Base-by-base conservation (phyloP, 2,329 filamentous ascomycete genomes). In the Colletotrichum endophyticum region DNA sequence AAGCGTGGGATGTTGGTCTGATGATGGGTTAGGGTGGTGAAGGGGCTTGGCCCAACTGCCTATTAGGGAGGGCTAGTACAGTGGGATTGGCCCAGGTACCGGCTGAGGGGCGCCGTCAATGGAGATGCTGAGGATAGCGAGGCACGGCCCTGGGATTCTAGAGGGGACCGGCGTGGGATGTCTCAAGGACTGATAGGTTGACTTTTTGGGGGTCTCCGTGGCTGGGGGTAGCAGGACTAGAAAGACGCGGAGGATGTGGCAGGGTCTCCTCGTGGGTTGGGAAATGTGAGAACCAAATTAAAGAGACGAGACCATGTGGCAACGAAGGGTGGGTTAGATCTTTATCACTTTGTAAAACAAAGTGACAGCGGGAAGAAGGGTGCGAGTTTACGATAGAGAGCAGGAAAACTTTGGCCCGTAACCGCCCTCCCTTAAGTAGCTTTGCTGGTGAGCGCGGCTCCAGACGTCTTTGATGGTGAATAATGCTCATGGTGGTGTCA, bases 1-100 rank as follows among this genome's bases (percentile, higher is more conserved):
- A 72, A 73, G 70, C 77, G 79, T 79, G 81, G 80, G 81, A 82
- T 82, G 81, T 77, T 75, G 68, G 67, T 64, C 77, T 76, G 76
- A 34, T 63, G 64, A 66, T 49, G 68, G 69, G 57, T 69, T 59
- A 69, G 66, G 74, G 71, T 73, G 61, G 70, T 77, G 56, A 73
- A 64, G 49, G 64, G 75, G 78, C 76, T 78, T 76, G 75, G 69
- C 62, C 67, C 34, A 75, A 78, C 70, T 79, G 75, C 78, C 78
- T 79, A 79, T 66, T 79, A 73, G 66, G 76, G 78, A 59, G 64
- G 25, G 57, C 49, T 66, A 64, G 76, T 28, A 63, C 11, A 57
- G 75, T 56, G 73, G 77, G 77, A 77, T 77, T 78, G 77, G 77
- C 61, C 53, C 68, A 66, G 36, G 30, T 49, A 61, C 61, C 66